Evolutionary conservation across 148 eudicot genomes (phyloP).

Genomic region (Camellia japonica): DNA sequence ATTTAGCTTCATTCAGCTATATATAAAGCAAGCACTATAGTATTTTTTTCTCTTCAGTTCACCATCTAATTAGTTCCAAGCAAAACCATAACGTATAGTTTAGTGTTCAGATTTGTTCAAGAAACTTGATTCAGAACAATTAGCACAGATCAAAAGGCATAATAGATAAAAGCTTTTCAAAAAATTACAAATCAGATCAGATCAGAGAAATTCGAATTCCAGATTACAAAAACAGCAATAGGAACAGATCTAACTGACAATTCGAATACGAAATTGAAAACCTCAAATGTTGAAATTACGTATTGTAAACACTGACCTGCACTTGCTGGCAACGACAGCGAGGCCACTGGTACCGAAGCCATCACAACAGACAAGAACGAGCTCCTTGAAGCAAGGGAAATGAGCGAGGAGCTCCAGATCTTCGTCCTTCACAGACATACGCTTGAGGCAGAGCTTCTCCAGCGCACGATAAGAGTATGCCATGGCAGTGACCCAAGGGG

Average conservation of each 20-base stretch:
- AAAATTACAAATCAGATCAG: not conserved
- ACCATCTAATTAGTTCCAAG: slow-evolving; percentile 2
- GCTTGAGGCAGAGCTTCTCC: slow-evolving; percentile 52
- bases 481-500: slow-evolving; percentile 44
- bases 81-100: slow-evolving; percentile 6
- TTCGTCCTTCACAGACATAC: slow-evolving; percentile 59
- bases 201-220: not conserved
- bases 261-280: not conserved
- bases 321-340: slow-evolving; percentile 46
- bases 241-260: slow-evolving; percentile 1
- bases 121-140: not conserved
- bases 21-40: not conserved
- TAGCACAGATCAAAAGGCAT: not conserved
- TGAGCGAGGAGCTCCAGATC: slow-evolving; percentile 43
- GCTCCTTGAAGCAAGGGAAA: slow-evolving; percentile 50
- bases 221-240: not conserved
- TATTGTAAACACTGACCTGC: slow-evolving; percentile 40
- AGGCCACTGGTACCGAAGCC: slow-evolving; percentile 70
- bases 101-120: not conserved
- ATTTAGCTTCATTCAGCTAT: not conserved
- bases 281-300: not conserved
- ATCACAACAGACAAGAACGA: slow-evolving; percentile 67
- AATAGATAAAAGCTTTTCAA: not conserved
- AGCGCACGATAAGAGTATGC: slow-evolving; percentile 40
- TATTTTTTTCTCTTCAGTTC: not conserved